Conservation (phyloP, 2,329 filamentous ascomycete genomes). For the Clonostachys byssicola region DNA sequence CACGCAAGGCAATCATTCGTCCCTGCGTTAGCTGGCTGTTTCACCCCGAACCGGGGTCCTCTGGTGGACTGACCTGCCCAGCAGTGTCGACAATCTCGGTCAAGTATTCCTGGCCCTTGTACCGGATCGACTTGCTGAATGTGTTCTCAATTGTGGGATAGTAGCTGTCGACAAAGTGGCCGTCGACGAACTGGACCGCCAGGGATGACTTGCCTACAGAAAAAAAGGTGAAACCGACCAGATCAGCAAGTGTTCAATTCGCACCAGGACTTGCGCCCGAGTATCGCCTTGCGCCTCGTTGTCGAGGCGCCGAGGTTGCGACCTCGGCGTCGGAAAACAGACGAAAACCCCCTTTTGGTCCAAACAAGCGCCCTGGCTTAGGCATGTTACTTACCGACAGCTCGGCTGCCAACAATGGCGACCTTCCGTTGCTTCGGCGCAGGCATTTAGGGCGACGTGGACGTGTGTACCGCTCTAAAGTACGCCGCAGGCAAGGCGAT, state of each 20-base stretch:
- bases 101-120: conserved; percentile 87
- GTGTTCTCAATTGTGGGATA: conserved; percentile 99
- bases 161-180: conserved; percentile 97
- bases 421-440: conserved; percentile 87
- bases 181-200: conserved; percentile 94
- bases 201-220: conserved; percentile 87
- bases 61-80: conserved; percentile 63
- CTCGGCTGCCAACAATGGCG: conserved; percentile 91
- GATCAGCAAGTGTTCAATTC: background rate
- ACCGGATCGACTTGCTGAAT: conserved; percentile 91
- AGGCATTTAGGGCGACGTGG: conserved; percentile 44
- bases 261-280: no score
- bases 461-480: background rate
- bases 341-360: no score
- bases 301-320: no score
- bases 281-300: no score
- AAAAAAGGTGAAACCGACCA: background rate
- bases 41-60: background rate
- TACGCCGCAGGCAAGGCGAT: no score
- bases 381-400: conserved; percentile 51
- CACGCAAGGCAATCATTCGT: background rate
- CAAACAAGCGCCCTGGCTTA: no score
- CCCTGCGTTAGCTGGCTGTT: background rate
- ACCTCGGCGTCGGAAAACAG: no score
- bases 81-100: conserved; percentile 99